Evolutionary conservation across 192 early-diverging fungal species (phyloP), one percentile per base, ranked within the genome.

Genomic region (Polychytrium aggregatum): DNA sequence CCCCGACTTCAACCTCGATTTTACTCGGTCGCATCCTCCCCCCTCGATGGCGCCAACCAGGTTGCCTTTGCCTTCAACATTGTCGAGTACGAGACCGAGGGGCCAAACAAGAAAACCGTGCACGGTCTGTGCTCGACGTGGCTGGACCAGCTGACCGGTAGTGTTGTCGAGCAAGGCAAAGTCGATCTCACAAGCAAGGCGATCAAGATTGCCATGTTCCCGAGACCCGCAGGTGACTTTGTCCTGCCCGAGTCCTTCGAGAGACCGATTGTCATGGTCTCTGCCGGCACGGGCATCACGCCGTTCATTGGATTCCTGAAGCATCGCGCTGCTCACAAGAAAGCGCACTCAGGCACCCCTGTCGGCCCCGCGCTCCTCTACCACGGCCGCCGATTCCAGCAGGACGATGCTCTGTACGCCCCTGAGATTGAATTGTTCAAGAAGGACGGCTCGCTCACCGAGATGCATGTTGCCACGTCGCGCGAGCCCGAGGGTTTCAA

Each of bases 271-370:
- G 65, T 96, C 18, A 76, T 97, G 81, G 78, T 95, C 26, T 86
- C 85, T 1, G 87, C 92, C 1, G 95, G 92, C 31, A 95, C 95
- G 0, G 95, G 95, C 17, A 77, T 98, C n/a, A 85, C 92, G 7
- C 92, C 95, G 0, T 92, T 96, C 38, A 67, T 91, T 25, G 83
- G 86, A 0, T 95, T 96, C 53, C 62, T 96, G 29, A 69, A 91
- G 57, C 81, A 94, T 44, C 76, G 86, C 38, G 70, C 71, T 16
- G 37, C 41, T 0, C 67, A 77, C 41, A 67, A 66, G 24, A 48
- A 50, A 34, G 57, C 48, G 13, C n/a, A n/a, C n/a, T n/a, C n/a
- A n/a, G n/a, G n/a, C n/a, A 59, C 60, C 2, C 48, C 30, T 1
- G 72, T 78, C 48, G 84, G 81, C 13, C 52, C 69, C 9, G 68